Evolutionary conservation across 352 stramenopile species (phyloP).

Genomic region (Globisporangium barbulae): DNA sequence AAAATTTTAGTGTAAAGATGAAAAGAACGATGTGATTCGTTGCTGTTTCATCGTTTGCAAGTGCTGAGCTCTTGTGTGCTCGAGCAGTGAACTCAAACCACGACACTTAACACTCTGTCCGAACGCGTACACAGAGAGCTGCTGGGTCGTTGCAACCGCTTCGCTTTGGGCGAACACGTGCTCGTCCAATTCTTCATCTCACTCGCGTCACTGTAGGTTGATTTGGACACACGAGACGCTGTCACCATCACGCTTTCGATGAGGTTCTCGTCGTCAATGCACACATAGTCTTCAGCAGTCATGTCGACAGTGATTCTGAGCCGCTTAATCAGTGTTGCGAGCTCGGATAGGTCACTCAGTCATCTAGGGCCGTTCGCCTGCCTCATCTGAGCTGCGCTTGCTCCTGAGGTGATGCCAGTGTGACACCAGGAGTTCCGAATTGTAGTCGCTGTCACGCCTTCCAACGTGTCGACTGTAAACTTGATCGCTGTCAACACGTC

Average conservation of each 20-base stretch:
- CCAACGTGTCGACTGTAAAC: neutral
- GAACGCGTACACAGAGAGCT: neutral
- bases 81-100: neutral
- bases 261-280: too few species aligned
- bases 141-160: neutral
- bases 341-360: neutral
- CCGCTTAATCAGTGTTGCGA: neutral
- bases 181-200: neutral
- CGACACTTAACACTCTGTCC: neutral
- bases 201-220: too few species aligned
- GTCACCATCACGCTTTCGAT: too few species aligned
- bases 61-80: neutral
- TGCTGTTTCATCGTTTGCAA: slow-evolving; percentile 1
- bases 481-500: slow-evolving; percentile 1
- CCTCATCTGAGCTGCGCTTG: too few species aligned
- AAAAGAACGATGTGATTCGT: neutral
- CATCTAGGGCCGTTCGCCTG: too few species aligned
- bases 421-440: neutral
- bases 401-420: neutral
- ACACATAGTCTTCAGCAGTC: too few species aligned
- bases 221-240: too few species aligned
- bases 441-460: neutral
- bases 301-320: too few species aligned
- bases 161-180: neutral
- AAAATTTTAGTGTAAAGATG: neutral